Evolutionary conservation across 2,329 filamentous ascomycete genomes (phyloP).

Genomic region (Fusarium denticulatum): DNA sequence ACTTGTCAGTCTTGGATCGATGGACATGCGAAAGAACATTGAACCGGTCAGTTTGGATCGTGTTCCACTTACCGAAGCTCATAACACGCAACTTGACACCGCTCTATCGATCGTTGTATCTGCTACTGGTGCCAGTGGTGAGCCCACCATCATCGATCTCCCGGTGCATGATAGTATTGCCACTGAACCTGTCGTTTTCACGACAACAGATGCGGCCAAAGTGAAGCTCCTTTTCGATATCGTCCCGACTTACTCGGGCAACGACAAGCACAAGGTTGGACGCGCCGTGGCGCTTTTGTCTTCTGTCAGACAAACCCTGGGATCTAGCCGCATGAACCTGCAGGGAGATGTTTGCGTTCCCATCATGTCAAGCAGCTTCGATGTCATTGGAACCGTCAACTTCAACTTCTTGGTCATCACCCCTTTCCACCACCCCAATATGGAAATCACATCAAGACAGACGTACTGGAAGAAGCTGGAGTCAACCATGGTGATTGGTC

Average conservation of each 20-base stretch:
- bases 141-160: constrained; percentile 88
- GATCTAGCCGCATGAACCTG: constrained; percentile 86
- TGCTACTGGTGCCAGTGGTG: constrained; percentile 84
- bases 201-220: constrained; percentile 77
- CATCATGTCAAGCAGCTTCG: constrained; percentile 83
- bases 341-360: constrained; percentile 94
- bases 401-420: constrained; percentile 98
- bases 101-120: constrained; percentile 92
- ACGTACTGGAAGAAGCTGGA: constrained; percentile 97
- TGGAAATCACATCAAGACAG: constrained; percentile 88
- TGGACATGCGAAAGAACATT: constrained; percentile 87
- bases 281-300: constrained; percentile 89
- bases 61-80: constrained; percentile 87
- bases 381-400: constrained; percentile 93
- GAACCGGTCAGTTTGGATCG: constrained; percentile 87
- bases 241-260: constrained; percentile 92
- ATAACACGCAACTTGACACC: constrained; percentile 93
- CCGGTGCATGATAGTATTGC: constrained; percentile 93
- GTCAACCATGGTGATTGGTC: constrained; percentile 83
- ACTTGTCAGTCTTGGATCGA: constrained; percentile 90
- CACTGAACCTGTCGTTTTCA: constrained; percentile 93
- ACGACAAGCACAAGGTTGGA: constrained; percentile 87
- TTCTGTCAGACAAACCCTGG: constrained; percentile 83
- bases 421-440: constrained; percentile 91
- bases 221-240: constrained; percentile 95